Evolutionary conservation across 2,329 filamentous ascomycete genomes (phyloP), one percentile per base, ranked within the genome.

Genomic region (Onygenales sp.): DNA sequence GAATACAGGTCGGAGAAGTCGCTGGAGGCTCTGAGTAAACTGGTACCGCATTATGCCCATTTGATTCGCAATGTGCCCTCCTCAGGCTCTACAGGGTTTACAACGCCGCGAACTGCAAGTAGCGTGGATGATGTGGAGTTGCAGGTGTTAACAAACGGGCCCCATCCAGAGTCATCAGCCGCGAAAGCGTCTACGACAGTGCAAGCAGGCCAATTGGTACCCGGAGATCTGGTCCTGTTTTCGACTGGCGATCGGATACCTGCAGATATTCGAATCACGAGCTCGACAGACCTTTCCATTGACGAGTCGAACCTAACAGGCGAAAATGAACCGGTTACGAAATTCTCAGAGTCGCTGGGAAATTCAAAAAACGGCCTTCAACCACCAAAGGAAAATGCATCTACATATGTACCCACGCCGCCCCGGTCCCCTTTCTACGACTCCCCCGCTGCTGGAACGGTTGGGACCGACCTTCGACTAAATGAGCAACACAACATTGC

Each of bases 1-100:
- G 93, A 98, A 71, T 98, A 98, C 69, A 81, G 93, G 55, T 97
- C 93, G 6, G 93, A 98, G 68, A 94, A 98, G 71, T 97, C 92
- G 2, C 83, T 98, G 59, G 93, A 98, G 70, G 93, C 93, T 17
- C 76, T 98, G 61, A 96, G 87, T 65, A 88, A 93, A 62, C 76
- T 98, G 31, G 92, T 98, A 0, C 94, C 93, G 32, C 94, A 97
- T 67, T 89, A 91, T 67, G 93, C 94, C 33, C 91, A 98, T 72
- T 77, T 97, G n/a, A 88, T 98, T 56, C 85, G 94, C 57, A 77
- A 79, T 50, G 55, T 69, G 7, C 65, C 67, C 31, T 54, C 62
- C 7, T 52, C 50, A 17, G 60, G 61, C 44, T 52, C 52, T n/a
- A 54, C 54, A 21, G 61, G 59, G 31, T 59, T 62, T n/a, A 59